Percentiles rank a stretch among this genome's conserved stretches.
phyloP scores from a whole-genome alignment of 1,284 basidiomycete species.

The Malassezia japonica region DNA sequence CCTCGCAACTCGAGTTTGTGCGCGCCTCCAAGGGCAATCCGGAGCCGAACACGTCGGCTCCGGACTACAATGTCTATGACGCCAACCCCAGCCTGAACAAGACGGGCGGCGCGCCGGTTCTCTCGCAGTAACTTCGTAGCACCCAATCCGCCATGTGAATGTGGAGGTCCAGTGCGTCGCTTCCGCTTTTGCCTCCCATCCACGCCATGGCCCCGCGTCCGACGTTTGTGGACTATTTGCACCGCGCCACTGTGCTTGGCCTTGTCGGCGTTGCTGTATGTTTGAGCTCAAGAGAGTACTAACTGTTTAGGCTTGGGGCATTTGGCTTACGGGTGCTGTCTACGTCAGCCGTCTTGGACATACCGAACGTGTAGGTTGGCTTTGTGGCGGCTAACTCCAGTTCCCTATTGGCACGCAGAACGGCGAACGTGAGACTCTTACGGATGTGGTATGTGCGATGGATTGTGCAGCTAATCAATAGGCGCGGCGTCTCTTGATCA shows the following conservation, averaged over 20 bases:
- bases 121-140: no score
- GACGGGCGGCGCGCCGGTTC: conserved; percentile 2
- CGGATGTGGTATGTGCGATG: conserved; percentile 12
- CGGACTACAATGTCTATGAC: conserved; percentile 1
- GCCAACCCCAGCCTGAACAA: neutral
- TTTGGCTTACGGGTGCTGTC: conserved; percentile 17
- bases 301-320: conserved; percentile 11
- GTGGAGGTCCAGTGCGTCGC: neutral
- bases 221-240: conserved; percentile 11
- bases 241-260: conserved; percentile 8
- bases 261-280: conserved; percentile 11
- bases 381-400: no score
- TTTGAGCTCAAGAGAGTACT: neutral
- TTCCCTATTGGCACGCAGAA: no score
- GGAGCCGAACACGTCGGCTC: neutral
- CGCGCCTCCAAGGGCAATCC: neutral
- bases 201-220: conserved; percentile 6
- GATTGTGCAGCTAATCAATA: neutral
- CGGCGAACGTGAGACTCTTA: conserved; percentile 5
- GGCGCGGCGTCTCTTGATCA: conserved; percentile 1
- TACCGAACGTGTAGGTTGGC: conserved; percentile 15
- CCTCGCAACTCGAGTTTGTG: conserved; percentile 23
- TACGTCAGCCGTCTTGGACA: conserved; percentile 14
- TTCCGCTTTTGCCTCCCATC: neutral
- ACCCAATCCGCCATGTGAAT: no score